Evolutionary conservation across 768 basidiomycete species (phyloP).

Genomic region (Trametes meyenii): DNA sequence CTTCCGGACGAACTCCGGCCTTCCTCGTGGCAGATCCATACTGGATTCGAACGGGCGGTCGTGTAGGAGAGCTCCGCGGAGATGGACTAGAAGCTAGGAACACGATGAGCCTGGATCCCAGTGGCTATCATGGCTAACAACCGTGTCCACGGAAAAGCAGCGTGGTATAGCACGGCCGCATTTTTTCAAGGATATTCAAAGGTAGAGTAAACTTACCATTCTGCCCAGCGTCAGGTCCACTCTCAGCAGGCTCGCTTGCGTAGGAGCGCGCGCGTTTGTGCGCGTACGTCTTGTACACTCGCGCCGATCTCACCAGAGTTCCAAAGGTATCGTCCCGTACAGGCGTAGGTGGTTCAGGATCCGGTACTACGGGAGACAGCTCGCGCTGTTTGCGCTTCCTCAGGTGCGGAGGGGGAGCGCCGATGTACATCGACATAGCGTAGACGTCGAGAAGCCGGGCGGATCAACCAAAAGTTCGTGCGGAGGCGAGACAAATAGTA

Average conservation of each 20-base stretch:
- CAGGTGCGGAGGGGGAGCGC: not conserved
- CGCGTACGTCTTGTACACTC: conserved; percentile 13
- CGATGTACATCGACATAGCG: not conserved
- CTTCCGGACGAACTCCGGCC: no score
- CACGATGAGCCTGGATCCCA: no score
- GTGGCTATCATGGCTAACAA: no score
- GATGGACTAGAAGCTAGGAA: no score
- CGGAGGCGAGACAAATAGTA: no score
- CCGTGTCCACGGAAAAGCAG: no score
- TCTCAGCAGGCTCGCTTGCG: not conserved
- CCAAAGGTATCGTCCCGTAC: conserved; percentile 2
- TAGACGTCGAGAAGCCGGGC: not conserved
- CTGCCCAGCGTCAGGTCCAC: not conserved
- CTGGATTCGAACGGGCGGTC: no score
- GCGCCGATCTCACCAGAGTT: conserved; percentile 5
- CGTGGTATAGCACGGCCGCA: no score
- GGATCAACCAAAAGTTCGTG: no score
- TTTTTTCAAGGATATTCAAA: not conserved
- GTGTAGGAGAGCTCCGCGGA: no score
- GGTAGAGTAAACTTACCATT: not conserved
- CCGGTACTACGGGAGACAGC: conserved; percentile 10
- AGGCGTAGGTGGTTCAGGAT: conserved; percentile 3
- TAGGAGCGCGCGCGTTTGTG: conserved; percentile 14
- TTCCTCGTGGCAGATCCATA: no score
- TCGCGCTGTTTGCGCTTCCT: conserved; percentile 17